Percentiles rank a stretch among this genome's conserved stretches.
Evolutionary conservation across 2,329 filamentous ascomycete genomes (phyloP).

Genomic region (Cytospora chrysosperma): DNA sequence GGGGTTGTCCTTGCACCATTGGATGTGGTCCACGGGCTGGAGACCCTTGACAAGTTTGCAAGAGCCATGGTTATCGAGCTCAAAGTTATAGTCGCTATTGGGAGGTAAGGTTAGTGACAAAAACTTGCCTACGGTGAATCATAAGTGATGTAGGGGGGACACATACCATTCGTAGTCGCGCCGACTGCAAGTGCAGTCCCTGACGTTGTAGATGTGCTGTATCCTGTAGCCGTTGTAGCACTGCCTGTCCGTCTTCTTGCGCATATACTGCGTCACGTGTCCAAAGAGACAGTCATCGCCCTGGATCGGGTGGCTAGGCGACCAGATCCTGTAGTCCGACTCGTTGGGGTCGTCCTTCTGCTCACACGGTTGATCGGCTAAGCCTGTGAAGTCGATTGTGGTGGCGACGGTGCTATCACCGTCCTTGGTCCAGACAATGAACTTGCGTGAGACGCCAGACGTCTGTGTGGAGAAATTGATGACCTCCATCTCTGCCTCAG

Average conservation of each 20-base stretch:
- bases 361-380: slow-evolving; percentile 72
- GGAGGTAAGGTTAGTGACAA: slow-evolving; percentile 29
- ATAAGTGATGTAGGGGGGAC: neutral
- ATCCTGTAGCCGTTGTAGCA: slow-evolving; percentile 82
- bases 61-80: slow-evolving; percentile 72
- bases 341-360: slow-evolving; percentile 56
- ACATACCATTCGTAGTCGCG: slow-evolving; percentile 90
- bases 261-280: slow-evolving; percentile 83
- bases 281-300: slow-evolving; percentile 86
- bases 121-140: neutral
- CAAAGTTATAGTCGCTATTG: slow-evolving; percentile 85
- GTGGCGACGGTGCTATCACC: slow-evolving; percentile 65
- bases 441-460: slow-evolving; percentile 86
- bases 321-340: slow-evolving; percentile 83
- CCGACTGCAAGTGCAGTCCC: slow-evolving; percentile 80
- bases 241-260: slow-evolving; percentile 74
- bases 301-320: slow-evolving; percentile 77
- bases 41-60: slow-evolving; percentile 77
- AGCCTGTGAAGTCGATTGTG: slow-evolving; percentile 84
- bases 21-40: slow-evolving; percentile 50
- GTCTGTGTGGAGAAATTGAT: slow-evolving; percentile 83
- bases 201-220: slow-evolving; percentile 67
- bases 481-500: slow-evolving; percentile 68
- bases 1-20: slow-evolving; percentile 60
- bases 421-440: slow-evolving; percentile 79